Base-by-base conservation (phyloP, 2,329 filamentous ascomycete genomes). In the Calonectria multiphialidica region DNA sequence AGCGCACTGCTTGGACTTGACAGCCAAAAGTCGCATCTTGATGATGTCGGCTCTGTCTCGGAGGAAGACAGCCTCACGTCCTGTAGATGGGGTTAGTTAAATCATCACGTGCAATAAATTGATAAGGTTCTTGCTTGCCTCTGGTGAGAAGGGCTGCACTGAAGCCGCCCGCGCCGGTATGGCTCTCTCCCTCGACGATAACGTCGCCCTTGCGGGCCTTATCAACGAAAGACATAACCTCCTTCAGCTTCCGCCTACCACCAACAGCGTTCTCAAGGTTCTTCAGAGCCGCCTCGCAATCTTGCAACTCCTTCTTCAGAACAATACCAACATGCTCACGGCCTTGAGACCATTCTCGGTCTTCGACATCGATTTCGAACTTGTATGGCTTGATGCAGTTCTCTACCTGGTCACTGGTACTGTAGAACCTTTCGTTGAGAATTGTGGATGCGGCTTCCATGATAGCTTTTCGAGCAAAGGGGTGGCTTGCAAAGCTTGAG, bases 361-460 rank as follows among this genome's bases (percentile, higher is more conserved):
- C 94, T 80, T 98, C 95, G 53, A 99, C 92, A 78, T 99, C 97
- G 71, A 99, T 98, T 74, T 98, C 95, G 77, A 96, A 98, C 82
- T 99, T 99, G 87, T 96, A 99, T 0, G 97, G 97, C 84, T 99
- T 99, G 84, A 99, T 97, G 82, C 96, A 99, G 81, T 98, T 98
- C 83, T 99, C 97, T 1, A 99, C 94, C 84, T 98, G 97, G 80
- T 99, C 97, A 74, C 94, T 97, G 1, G 97, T 99, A 84, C 96
- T 97, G 85, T 98, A 98, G 75, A 98, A 98, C 16, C 96, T 90
- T 80, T 99, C 97, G 76, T 97, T 97, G 15, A 99, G 86, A 66
- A 99, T 98, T 30, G 92, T 93, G 0, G 95, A 94, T 1, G 95
- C 95, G 1, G 97, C 96, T 78, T 98, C 95, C 59, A 92, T 94